phyloP scores from a whole-genome alignment of 306 rosid species.

The Arachis hypogaea region DNA sequence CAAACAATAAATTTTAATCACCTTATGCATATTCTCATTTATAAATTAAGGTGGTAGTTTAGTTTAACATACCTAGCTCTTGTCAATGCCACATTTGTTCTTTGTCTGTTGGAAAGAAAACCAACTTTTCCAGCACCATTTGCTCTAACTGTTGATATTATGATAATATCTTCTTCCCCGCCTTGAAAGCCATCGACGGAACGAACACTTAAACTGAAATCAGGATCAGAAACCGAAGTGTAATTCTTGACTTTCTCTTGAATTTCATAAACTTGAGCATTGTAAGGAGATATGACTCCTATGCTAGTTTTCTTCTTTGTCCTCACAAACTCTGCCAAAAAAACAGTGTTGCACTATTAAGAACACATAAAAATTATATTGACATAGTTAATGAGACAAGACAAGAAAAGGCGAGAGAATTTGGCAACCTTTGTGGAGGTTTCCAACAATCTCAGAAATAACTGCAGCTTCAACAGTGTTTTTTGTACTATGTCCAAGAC shows the following conservation, averaged over 20 bases:
- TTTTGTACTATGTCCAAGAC: slow-evolving; percentile 31
- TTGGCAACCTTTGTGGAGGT: slow-evolving; percentile 52
- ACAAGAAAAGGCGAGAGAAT: neutral
- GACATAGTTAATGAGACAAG: no score
- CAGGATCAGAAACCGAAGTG: neutral
- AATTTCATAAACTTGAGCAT: slow-evolving; percentile 56
- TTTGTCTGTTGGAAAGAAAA: slow-evolving; percentile 50
- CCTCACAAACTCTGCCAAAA: slow-evolving; percentile 32
- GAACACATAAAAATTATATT: no score
- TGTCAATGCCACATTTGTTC: slow-evolving; percentile 61
- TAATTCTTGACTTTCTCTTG: slow-evolving; percentile 44
- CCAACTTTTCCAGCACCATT: slow-evolving; percentile 49
- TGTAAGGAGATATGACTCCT: slow-evolving; percentile 68
- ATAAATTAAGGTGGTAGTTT: no score
- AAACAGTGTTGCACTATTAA: neutral
- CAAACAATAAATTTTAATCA: neutral
- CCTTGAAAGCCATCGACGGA: slow-evolving; percentile 75
- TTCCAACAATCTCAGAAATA: slow-evolving; percentile 47
- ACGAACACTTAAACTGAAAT: slow-evolving; percentile 51
- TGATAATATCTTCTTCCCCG: slow-evolving; percentile 61
- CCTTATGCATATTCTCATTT: neutral
- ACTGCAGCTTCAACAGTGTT: slow-evolving; percentile 58
- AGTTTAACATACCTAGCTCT: slow-evolving; percentile 53
- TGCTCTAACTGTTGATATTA: slow-evolving; percentile 45
- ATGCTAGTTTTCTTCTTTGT: slow-evolving; percentile 51